A percentile compares a stretch with the other conserved stretches of the same genome.
Conservation (phyloP, 345 rosid genomes). For the Ailanthus altissimus region DNA sequence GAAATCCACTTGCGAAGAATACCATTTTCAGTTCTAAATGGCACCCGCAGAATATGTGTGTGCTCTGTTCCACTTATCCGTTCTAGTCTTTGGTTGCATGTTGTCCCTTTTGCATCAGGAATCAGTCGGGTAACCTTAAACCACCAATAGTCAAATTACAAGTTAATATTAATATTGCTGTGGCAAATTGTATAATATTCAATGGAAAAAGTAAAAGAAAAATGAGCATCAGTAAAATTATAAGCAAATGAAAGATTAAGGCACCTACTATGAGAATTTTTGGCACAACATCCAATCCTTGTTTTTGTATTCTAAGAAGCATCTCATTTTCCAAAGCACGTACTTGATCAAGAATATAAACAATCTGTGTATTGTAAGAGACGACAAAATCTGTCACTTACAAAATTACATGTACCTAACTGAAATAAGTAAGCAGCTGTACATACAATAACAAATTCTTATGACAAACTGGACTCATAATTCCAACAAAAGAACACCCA, state of each 20-base stretch:
- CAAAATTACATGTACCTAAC: constrained; percentile 1
- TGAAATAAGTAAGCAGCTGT: background rate
- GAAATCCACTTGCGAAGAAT: constrained; percentile 58
- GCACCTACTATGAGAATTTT: constrained; percentile 49
- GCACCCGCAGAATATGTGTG: constrained; percentile 47
- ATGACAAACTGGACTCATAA: background rate
- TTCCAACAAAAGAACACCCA: background rate
- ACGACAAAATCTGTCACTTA: background rate
- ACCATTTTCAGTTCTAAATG: constrained; percentile 53
- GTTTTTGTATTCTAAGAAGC: constrained; percentile 55
- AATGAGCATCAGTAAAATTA: background rate
- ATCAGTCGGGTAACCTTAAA: constrained; percentile 50
- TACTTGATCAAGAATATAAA: constrained; percentile 69
- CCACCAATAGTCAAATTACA: background rate
- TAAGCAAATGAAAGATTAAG: constrained; percentile 6
- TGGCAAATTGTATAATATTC: background rate
- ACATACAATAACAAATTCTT: background rate
- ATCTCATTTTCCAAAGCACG: constrained; percentile 64
- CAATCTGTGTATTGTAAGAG: constrained; percentile 35
- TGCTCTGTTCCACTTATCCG: constrained; percentile 53
- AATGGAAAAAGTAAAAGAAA: background rate
- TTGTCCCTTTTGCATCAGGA: constrained; percentile 53
- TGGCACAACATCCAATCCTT: constrained; percentile 50
- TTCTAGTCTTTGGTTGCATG: constrained; percentile 57
- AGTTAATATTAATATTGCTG: background rate